phyloP scores from a whole-genome alignment of 768 basidiomycete genomes.

The Termitomyces sp. region DNA sequence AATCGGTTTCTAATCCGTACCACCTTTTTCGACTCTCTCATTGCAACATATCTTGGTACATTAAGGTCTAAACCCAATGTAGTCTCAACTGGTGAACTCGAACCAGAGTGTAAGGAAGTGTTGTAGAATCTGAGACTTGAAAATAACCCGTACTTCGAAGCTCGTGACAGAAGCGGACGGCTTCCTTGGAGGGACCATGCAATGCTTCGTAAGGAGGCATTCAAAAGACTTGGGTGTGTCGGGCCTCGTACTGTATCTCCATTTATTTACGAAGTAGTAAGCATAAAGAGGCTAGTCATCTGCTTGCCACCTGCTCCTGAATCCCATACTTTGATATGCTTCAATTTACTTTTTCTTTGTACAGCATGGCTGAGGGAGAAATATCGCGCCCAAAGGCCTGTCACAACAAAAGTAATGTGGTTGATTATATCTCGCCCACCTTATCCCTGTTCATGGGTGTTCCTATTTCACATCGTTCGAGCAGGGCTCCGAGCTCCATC shows the following conservation, averaged over 20 bases:
- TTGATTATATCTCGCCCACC: neutral
- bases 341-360: neutral
- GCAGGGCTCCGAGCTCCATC: neutral
- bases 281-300: conserved; percentile 1
- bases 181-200: neutral
- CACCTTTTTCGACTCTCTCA: neutral
- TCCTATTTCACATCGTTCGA: neutral
- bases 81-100: conserved; percentile 2
- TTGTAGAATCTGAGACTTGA: conserved; percentile 8
- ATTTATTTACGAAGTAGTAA: neutral
- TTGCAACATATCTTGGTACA: neutral
- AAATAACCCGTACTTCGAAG: conserved; percentile 9
- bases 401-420: neutral
- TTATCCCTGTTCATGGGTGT: neutral
- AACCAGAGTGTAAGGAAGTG: conserved; percentile 5
- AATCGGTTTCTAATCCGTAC: no score
- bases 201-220: neutral
- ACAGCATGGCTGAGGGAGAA: neutral
- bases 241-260: neutral
- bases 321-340: neutral
- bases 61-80: conserved; percentile 4
- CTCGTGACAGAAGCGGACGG: neutral
- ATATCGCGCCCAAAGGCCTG: neutral
- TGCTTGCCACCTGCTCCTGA: conserved; percentile 4
- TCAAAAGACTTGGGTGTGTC: conserved; percentile 1